phyloP scores from a whole-genome alignment of 305 asterid genomes.

The Fraxinus ornus region DNA sequence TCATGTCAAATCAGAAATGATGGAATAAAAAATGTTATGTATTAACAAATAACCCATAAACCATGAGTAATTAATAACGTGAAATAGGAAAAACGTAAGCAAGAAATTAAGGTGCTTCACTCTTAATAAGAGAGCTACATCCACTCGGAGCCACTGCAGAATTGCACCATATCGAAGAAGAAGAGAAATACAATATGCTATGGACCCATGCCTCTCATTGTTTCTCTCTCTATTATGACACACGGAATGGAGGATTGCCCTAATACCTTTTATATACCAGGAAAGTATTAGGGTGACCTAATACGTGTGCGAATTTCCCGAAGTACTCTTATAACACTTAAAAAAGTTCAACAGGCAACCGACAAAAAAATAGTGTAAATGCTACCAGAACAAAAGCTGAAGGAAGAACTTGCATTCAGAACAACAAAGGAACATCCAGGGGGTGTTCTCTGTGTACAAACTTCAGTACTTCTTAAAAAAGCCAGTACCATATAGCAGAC shows the following conservation, averaged over 20 bases:
- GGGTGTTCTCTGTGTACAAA: background rate
- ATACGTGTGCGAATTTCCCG: background rate
- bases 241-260: background rate
- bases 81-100: constrained; percentile 10
- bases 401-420: background rate
- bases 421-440: background rate
- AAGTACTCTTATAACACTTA: background rate
- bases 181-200: background rate
- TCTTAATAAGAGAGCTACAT: background rate
- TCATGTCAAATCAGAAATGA: constrained; percentile 23
- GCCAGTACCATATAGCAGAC: background rate
- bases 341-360: background rate
- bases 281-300: background rate
- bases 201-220: background rate
- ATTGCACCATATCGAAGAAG: background rate
- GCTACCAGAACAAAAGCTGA: background rate
- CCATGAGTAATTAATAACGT: background rate
- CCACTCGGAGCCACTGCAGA: background rate
- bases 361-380: background rate
- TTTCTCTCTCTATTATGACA: background rate
- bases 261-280: background rate
- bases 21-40: constrained; percentile 4
- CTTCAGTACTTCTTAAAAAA: background rate
- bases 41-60: constrained; percentile 5
- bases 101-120: constrained; percentile 10